These are phyloP conservation scores for Ogataea paraovalis DNA, from an alignment of 805 yeast genomes.

Conservation along the genomic window DNA sequence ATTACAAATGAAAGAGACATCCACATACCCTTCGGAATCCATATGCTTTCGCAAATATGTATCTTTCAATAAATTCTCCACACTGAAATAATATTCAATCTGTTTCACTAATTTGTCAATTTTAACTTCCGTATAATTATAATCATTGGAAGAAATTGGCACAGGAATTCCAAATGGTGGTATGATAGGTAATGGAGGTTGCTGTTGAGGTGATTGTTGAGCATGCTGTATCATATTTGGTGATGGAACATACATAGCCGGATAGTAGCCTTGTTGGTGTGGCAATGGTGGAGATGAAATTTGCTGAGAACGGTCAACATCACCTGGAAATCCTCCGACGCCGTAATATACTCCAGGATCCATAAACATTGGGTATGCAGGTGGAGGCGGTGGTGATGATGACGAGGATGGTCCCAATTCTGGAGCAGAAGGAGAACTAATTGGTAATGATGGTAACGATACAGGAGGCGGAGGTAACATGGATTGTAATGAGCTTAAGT, in stretches of 20 bases:
- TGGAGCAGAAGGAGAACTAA: neutral
- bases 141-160: neutral
- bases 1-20: slow-evolving; percentile 50
- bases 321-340: neutral
- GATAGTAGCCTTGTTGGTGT: slow-evolving; percentile 10
- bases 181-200: slow-evolving; percentile 1
- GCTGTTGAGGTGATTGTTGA: slow-evolving; percentile 5
- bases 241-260: neutral
- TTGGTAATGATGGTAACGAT: neutral
- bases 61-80: slow-evolving; percentile 83
- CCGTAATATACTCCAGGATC: slow-evolving; percentile 16
- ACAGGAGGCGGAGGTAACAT: neutral
- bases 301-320: neutral
- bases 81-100: slow-evolving; percentile 81
- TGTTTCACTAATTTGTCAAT: slow-evolving; percentile 38
- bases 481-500: neutral
- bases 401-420: neutral
- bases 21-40: slow-evolving; percentile 68
- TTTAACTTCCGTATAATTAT: slow-evolving; percentile 8
- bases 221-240: neutral
- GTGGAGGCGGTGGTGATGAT: no score
- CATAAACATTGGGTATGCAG: slow-evolving; percentile 13
- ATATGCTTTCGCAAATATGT: slow-evolving; percentile 71
- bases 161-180: slow-evolving; percentile 1
- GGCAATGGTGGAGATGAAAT: slow-evolving; percentile 7